Base-by-base conservation (phyloP, 148 eudicot genomes). In the Selenicereus undatus region DNA sequence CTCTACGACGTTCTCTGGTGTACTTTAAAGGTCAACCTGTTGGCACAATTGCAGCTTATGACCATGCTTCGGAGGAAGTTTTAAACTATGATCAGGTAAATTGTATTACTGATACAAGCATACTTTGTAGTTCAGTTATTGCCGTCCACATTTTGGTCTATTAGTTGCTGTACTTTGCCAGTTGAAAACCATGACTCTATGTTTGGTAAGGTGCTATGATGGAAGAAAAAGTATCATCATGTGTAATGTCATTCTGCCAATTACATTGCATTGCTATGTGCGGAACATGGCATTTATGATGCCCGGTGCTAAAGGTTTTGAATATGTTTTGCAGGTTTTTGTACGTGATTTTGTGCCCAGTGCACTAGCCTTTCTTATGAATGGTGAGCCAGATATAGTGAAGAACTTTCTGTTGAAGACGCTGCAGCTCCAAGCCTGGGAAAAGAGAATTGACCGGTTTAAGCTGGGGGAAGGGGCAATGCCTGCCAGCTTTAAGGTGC, bases 331-430 rank as follows among this genome's bases (percentile, higher is more conserved):
- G 78, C 79, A 96, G 99, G 99, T 96, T 52, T 96, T 96, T 78
- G 99, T 96, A 42, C 94, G 99, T 14, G 99, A 96, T 91, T 96
- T 96, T 82, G 98, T 96, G 35, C 99, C 99, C n/a, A 96, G 99
- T 89, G 99, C 99, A 11, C 88, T 96, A 75, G 98, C 99, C 74
- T 96, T 96, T 79, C 85, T 96, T 29, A 96, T 96, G 98, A 96
- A 96, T 83, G 99, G 99, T 4, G 99, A 96, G 88, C 98, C 99
- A 54, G 99, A 93, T 82, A 96, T 96, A 81, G 99, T 96, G 1
- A 93, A 92, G 84, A 96, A 96, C 78, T 96, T 96, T 84, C 88
- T 96, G 17, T 76, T 96, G 79, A 96, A 91, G 88, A 96, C 99
- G 16, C 88, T 96, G 77, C 98, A 92, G 80, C 97, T 96, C 85